Evolutionary conservation across 2,329 filamentous ascomycete species (phyloP).

Genomic region (Hypoxylon sp.): DNA sequence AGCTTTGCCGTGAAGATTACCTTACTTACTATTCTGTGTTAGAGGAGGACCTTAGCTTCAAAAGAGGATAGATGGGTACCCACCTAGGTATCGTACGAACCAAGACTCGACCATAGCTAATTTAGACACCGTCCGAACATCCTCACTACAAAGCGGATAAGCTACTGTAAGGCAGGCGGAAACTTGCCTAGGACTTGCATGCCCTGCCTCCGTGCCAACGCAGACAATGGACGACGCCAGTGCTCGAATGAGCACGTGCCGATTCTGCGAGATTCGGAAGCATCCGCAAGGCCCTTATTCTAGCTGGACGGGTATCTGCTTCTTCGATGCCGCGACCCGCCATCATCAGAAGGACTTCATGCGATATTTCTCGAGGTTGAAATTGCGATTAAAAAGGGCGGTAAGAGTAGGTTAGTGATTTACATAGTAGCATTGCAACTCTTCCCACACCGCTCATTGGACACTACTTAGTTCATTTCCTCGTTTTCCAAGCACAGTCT

Average conservation of each 20-base stretch:
- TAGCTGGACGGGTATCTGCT: conserved; percentile 26
- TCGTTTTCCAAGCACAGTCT: no score
- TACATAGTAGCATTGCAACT: no score
- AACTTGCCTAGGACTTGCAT: conserved; percentile 26
- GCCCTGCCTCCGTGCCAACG: background rate
- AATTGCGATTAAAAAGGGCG: background rate
- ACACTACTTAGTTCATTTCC: background rate
- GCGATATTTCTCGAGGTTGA: background rate
- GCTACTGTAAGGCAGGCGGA: conserved; percentile 13
- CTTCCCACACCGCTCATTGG: background rate
- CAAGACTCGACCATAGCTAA: background rate
- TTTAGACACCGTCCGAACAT: background rate
- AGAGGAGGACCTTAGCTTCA: no score
- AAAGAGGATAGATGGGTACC: background rate
- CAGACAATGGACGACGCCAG: background rate
- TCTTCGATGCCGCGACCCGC: conserved; percentile 29
- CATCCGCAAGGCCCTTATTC: conserved; percentile 30
- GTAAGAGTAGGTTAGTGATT: no score
- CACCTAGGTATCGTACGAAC: background rate
- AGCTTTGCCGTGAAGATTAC: background rate
- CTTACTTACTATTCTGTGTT: no score
- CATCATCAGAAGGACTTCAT: background rate
- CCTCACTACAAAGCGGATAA: conserved; percentile 5
- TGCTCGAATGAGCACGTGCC: no score
- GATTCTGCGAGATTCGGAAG: conserved; percentile 40